A percentile compares a stretch with the other conserved stretches of the same genome.
phyloP scores from a whole-genome alignment of 805 yeast genomes.

The Zygosaccharomyces gambellarensis region DNA sequence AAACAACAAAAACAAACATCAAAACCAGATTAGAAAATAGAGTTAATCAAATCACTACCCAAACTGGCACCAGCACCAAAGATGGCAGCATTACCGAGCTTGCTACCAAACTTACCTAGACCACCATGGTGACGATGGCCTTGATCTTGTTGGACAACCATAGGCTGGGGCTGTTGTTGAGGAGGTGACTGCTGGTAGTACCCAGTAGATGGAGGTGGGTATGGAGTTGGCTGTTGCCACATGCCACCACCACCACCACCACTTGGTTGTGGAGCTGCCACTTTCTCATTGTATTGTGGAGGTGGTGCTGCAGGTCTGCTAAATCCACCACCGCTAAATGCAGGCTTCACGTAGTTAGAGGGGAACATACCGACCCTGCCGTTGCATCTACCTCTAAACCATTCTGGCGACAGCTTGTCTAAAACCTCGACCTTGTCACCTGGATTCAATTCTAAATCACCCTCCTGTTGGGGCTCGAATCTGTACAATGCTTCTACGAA shows the following conservation, averaged over 20 bases:
- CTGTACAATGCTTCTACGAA: conserved; percentile 68
- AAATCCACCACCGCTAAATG: conserved; percentile 19
- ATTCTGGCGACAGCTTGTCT: conserved; percentile 74
- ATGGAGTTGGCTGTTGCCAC: conserved; percentile 35
- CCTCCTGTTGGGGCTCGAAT: conserved; percentile 68
- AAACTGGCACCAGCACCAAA: conserved; percentile 96
- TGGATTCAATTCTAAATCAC: conserved; percentile 57
- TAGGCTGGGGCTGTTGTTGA: conserved; percentile 32
- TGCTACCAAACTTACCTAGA: conserved; percentile 65
- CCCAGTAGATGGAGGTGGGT: conserved; percentile 48
- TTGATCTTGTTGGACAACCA: conserved; percentile 24
- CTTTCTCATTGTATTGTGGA: conserved; percentile 19
- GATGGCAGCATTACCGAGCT: conserved; percentile 83
- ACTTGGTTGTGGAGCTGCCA: conserved; percentile 19
- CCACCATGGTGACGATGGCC: conserved; percentile 33
- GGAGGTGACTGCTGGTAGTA: conserved; percentile 41
- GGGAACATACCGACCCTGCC: conserved; percentile 81
- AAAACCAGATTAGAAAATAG: neutral
- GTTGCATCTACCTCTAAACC: conserved; percentile 83
- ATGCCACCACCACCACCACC: conserved; percentile 34
- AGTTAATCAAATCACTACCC: conserved; percentile 30
- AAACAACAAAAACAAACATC: too few species aligned
- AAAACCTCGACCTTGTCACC: conserved; percentile 69
- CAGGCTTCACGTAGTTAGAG: conserved; percentile 65
- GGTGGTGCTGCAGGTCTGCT: conserved; percentile 14